Evolutionary conservation across 495 filamentous ascomycete genomes (phyloP).

Genomic region (Lasiosphaeriaceae sp.): DNA sequence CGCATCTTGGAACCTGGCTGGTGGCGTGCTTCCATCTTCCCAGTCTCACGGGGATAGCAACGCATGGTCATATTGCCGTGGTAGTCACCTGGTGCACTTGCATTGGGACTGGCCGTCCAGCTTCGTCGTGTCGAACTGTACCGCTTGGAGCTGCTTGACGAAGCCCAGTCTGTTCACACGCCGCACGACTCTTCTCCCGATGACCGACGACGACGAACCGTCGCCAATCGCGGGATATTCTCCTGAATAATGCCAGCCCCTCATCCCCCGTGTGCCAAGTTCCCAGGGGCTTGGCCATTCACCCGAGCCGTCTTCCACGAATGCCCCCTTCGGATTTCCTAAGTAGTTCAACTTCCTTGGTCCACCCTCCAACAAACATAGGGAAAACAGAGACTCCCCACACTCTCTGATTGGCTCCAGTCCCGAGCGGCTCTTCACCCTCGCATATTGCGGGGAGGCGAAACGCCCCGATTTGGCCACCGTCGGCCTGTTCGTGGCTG

Average conservation of each 20-base stretch:
- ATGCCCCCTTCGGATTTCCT: too few relatives aligned
- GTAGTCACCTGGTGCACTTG: constrained; percentile 19
- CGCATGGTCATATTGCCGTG: neutral
- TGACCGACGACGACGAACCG: too few relatives aligned
- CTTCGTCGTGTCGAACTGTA: too few relatives aligned
- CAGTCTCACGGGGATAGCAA: constrained; percentile 12
- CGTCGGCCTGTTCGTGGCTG: neutral
- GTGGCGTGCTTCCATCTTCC: constrained; percentile 1
- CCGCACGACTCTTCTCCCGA: too few relatives aligned
- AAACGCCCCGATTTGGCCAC: constrained; percentile 11
- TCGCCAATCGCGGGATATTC: neutral
- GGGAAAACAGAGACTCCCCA: neutral
- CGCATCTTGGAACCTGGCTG: constrained; percentile 16
- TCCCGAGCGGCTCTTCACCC: constrained; percentile 5
- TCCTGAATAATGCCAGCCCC: neutral
- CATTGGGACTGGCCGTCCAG: neutral
- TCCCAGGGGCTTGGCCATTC: constrained; percentile 7
- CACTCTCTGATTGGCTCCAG: constrained; percentile 4
- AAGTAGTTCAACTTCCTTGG: too few relatives aligned
- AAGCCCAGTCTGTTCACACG: too few relatives aligned
- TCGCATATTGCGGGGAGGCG: constrained; percentile 13
- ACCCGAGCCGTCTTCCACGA: constrained; percentile 17
- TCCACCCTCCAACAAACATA: neutral
- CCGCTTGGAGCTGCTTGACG: too few relatives aligned
- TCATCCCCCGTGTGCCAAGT: neutral